Base-by-base conservation (phyloP, 345 rosid genomes). In the Citrus unshiu region DNA sequence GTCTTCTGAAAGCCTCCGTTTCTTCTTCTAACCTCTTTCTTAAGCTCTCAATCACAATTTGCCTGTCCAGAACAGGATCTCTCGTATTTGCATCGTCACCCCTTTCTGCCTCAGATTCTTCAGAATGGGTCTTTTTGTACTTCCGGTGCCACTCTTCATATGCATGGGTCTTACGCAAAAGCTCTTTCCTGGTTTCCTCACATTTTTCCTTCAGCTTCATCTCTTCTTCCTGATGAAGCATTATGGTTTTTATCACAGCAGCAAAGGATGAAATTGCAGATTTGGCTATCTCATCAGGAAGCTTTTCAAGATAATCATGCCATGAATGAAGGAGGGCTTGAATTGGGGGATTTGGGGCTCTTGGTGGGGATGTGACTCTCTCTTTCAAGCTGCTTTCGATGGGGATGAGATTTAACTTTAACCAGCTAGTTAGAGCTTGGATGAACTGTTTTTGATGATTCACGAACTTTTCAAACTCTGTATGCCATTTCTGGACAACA, bases 101-200 rank as follows among this genome's bases (percentile, higher is more conserved):
- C 34, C 88, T 88, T 57, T 85, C 93, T 56, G 74, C 83, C 65
- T 83, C 93, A 2, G 81, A 84, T 71, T 83, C 92, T 29, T 81
- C 88, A 0, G 85, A 46, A 19, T 91, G 87, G 34, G 81, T 85
- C 80, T 84, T 90, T 29, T 87, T 84, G 75, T 92, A 83, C 77
- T 91, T 93, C 68, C 90, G 95, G 87, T 89, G 86, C 99, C 99
- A 95, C 3, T 93, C 99, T 19, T 92, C 95, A 7, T 85, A 95
- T n/a, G 91, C 92, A 83, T 93, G 98, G 27, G 77, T 90, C 85
- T 90, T 95, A 73, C 91, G 85, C 54, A 88, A 65, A 65, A 39
- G 90, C 79, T 95, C 99, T 70, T 84, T 93, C 72, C 88, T 83
- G 1, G 95, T 93, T 75, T 95, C 99, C 73, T 93, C 95, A 1